Evolutionary conservation across 768 basidiomycete species (phyloP).

Genomic region (Chalciporus pseudorubinellus): DNA sequence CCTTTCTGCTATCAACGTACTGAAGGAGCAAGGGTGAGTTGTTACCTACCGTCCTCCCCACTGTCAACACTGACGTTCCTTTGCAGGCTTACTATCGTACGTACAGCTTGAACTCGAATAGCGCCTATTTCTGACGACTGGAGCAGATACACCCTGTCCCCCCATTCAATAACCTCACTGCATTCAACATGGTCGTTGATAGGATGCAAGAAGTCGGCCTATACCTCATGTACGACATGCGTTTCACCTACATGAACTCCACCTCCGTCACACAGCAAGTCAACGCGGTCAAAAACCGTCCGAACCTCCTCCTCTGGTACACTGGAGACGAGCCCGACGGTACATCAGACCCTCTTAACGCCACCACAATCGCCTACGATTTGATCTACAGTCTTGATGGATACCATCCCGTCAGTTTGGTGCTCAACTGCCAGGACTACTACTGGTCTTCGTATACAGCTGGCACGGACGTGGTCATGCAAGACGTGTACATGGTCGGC

Average conservation of each 20-base stretch:
- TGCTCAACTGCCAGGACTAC: slow-evolving; percentile 66
- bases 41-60: background rate
- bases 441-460: slow-evolving; percentile 55
- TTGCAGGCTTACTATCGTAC: slow-evolving; percentile 31
- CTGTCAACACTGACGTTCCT: background rate
- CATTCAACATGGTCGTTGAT: slow-evolving; percentile 57
- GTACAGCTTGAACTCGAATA: slow-evolving; percentile 7
- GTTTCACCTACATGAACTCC: slow-evolving; percentile 63
- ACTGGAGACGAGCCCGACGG: slow-evolving; percentile 77
- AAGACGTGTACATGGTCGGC: slow-evolving; percentile 50
- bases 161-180: slow-evolving; percentile 56
- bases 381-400: slow-evolving; percentile 60
- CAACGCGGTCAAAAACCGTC: slow-evolving; percentile 59
- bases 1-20: slow-evolving; percentile 27
- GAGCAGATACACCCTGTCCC: slow-evolving; percentile 68
- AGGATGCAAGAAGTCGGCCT: slow-evolving; percentile 66
- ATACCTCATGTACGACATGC: slow-evolving; percentile 86
- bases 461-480: slow-evolving; percentile 70
- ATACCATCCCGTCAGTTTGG: slow-evolving; percentile 66
- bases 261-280: slow-evolving; percentile 67
- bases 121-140: background rate
- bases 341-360: slow-evolving; percentile 62
- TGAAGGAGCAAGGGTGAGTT: slow-evolving; percentile 31
- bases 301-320: slow-evolving; percentile 73
- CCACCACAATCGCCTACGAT: slow-evolving; percentile 47